Conservation (phyloP, 2,329 filamentous ascomycete species). For the Ilyonectria destructans region DNA sequence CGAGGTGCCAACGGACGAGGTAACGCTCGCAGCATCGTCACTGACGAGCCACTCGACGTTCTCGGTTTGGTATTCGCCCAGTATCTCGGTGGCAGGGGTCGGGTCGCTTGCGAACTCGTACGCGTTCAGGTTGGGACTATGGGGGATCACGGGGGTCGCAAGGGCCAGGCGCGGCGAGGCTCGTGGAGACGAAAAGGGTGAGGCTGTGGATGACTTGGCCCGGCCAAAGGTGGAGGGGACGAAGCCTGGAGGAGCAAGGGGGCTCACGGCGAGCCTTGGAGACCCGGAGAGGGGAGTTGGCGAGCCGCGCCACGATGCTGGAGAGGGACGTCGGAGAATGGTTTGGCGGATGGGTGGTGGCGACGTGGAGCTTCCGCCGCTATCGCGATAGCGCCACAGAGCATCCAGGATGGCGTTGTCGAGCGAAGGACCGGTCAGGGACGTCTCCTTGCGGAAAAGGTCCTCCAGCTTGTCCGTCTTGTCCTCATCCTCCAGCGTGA, state of each 20-base stretch:
- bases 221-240: constrained; percentile 82
- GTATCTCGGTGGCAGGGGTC: constrained; percentile 86
- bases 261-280: constrained; percentile 85
- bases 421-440: constrained; percentile 81
- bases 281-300: constrained; percentile 88
- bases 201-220: constrained; percentile 84
- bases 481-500: constrained; percentile 90
- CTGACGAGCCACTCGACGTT: constrained; percentile 98
- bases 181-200: constrained; percentile 93
- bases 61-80: constrained; percentile 92
- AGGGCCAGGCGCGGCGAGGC: constrained; percentile 93
- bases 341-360: constrained; percentile 91
- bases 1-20: constrained; percentile 79
- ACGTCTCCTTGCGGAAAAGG: constrained; percentile 84
- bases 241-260: constrained; percentile 88
- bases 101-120: constrained; percentile 93
- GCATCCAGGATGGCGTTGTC: constrained; percentile 94
- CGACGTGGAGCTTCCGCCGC: constrained; percentile 76
- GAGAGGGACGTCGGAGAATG: constrained; percentile 90
- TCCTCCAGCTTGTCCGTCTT: constrained; percentile 94
- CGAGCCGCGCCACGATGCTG: constrained; percentile 91
- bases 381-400: constrained; percentile 86
- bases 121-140: constrained; percentile 93
- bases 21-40: constrained; percentile 85
- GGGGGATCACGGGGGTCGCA: constrained; percentile 90